phyloP scores from a whole-genome alignment of 306 rosid species.

The Dalbergia cultrata region DNA sequence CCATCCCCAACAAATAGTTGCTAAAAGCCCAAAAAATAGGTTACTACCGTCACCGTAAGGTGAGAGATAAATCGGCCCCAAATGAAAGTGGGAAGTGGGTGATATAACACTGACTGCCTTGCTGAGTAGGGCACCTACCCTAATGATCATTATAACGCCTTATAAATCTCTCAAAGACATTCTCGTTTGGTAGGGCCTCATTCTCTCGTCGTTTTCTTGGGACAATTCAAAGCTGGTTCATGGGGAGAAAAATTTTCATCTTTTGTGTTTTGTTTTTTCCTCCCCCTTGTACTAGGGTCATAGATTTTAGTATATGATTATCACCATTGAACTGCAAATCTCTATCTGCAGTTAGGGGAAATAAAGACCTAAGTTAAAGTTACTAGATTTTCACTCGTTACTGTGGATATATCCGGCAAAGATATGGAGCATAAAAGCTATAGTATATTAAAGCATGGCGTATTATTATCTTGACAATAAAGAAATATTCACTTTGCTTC shows the following conservation, averaged over 20 bases:
- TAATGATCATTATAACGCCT: slow-evolving; percentile 47
- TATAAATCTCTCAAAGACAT: slow-evolving; percentile 36
- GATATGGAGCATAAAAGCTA: background rate
- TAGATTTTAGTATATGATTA: slow-evolving; percentile 41
- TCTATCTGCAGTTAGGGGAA: background rate
- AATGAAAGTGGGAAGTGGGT: slow-evolving; percentile 46
- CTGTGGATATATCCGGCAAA: background rate
- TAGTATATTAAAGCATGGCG: no score
- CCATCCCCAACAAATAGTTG: background rate
- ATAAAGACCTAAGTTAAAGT: slow-evolving; percentile 7
- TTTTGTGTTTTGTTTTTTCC: background rate
- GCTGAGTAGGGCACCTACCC: slow-evolving; percentile 49
- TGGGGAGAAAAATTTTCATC: background rate
- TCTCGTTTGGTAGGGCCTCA: slow-evolving; percentile 44
- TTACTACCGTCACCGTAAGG: slow-evolving; percentile 13
- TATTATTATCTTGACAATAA: no score
- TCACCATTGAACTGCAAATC: slow-evolving; percentile 40
- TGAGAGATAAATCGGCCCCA: slow-evolving; percentile 25
- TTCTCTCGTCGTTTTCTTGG: slow-evolving; percentile 41
- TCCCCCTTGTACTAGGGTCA: slow-evolving; percentile 15
- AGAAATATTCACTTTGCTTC: no score
- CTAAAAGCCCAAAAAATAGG: slow-evolving; percentile 5
- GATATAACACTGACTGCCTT: slow-evolving; percentile 39
- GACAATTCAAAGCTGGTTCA: background rate
- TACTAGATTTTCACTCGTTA: background rate